These are phyloP conservation scores for Chenopodium formosanum DNA, from an alignment of 148 eudicot genomes.

Conservation along the genomic window DNA sequence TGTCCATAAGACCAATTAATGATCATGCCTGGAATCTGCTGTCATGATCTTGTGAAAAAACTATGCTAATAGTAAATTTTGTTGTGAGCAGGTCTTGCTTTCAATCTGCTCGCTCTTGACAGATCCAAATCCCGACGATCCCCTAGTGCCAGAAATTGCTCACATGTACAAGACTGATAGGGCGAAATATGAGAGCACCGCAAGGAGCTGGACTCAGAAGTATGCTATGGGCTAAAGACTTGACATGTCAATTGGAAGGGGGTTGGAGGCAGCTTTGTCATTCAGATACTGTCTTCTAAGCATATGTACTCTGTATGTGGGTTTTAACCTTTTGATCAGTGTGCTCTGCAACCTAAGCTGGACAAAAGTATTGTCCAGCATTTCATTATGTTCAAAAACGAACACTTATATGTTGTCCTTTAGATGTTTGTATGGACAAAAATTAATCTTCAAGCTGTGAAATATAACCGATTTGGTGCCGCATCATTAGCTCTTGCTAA, in stretches of 20 bases:
- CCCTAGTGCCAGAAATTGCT: constrained; percentile 88
- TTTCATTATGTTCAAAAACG: constrained; percentile 22
- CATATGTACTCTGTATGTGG: constrained; percentile 15
- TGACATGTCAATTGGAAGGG: constrained; percentile 25
- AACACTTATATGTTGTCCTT: constrained; percentile 22
- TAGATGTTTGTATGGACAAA: constrained; percentile 27
- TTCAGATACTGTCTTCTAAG: constrained; percentile 20
- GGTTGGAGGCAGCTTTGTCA: constrained; percentile 18
- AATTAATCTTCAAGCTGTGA: constrained; percentile 33
- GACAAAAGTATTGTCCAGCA: constrained; percentile 28
- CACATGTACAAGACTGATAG: constrained; percentile 92
- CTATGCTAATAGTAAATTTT: neutral
- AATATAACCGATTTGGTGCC: constrained; percentile 30
- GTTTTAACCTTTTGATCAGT: constrained; percentile 20
- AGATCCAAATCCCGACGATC: constrained; percentile 91
- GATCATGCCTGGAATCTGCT: neutral
- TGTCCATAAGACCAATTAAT: neutral
- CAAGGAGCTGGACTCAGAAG: constrained; percentile 97
- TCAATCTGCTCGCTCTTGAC: constrained; percentile 87
- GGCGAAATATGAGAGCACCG: constrained; percentile 80
- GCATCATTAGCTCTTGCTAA: neutral
- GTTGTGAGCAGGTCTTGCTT: constrained; percentile 61
- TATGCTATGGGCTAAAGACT: constrained; percentile 73
- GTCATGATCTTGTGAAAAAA: neutral
- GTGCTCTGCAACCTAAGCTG: constrained; percentile 34